These are phyloP conservation scores for Zygnema cylindricum DNA, from an alignment of 139 green algal species.

Conservation along the genomic window DNA sequence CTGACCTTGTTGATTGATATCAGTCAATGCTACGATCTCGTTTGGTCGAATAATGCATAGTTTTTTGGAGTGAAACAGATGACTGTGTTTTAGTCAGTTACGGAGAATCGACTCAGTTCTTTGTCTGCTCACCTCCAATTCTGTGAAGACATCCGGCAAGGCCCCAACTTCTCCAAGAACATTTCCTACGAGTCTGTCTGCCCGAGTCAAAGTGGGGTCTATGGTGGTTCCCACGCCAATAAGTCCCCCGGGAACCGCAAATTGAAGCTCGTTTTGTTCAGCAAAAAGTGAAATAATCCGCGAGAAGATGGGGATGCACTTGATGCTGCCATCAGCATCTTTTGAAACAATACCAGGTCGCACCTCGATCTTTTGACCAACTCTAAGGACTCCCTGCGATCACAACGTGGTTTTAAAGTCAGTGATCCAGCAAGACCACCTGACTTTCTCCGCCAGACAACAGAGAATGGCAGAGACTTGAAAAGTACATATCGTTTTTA, in stretches of 20 bases:
- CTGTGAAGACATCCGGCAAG: conserved; percentile 95
- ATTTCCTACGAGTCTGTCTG: conserved; percentile 92
- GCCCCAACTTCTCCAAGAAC: conserved; percentile 93
- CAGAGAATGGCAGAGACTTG: too few relatives aligned
- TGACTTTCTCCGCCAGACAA: too few relatives aligned
- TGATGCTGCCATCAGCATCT: conserved; percentile 85
- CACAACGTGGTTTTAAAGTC: too few relatives aligned
- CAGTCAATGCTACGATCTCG: too few relatives aligned
- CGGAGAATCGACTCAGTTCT: too few relatives aligned
- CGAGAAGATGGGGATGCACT: conserved; percentile 94
- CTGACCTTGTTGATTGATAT: too few relatives aligned
- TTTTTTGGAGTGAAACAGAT: too few relatives aligned
- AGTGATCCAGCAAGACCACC: too few relatives aligned
- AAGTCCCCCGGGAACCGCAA: conserved; percentile 94
- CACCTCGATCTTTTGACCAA: conserved; percentile 95
- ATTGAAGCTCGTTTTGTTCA: conserved; percentile 97
- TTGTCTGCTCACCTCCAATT: conserved; percentile 93
- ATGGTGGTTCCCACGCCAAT: conserved; percentile 99
- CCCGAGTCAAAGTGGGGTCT: conserved; percentile 96
- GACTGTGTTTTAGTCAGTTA: too few relatives aligned
- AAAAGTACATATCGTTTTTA: too few relatives aligned
- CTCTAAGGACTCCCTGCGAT: conserved; percentile 83
- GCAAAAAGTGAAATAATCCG: conserved; percentile 95
- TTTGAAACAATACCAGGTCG: conserved; percentile 97
- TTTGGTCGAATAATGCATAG: too few relatives aligned